Base-by-base conservation (phyloP, 768 basidiomycete species). In the Hebeloma cylindrosporum region DNA sequence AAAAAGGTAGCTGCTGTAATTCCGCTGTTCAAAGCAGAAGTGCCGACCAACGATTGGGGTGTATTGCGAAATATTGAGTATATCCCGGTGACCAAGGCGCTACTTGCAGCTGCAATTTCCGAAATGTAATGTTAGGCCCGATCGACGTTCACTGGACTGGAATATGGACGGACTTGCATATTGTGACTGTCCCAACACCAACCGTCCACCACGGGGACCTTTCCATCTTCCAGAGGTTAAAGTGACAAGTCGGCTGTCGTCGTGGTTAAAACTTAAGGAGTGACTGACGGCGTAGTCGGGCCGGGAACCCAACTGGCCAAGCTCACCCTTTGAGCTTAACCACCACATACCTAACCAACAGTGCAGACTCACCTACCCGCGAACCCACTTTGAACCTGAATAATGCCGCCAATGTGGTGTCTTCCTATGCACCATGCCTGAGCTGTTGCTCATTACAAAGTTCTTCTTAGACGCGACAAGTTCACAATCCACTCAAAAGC, bases 401-500 rank as follows among this genome's bases (percentile, higher is more conserved):
- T 30, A 11, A 69, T 69, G 68, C 60, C 66, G 28, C 66, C 68
- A 67, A 69, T 66, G 68, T 69, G 62, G 60, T 63, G 56, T 49
- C 44, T 46, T 50, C 49, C 41, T 44, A 46, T 35, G 32, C 33
- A 2, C 22, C 3, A 10, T 10, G 20, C 20, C 18, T 35, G 34
- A 27, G 40, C 35, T 46, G 27, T 28, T 40, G 18, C 40, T 53
- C 10, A 50, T 46, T 40, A 30, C 49, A 14, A 25, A 13, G n/a
- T 40, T 36, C 34, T 13, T 51, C 35, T 47, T 59, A 93, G 90
- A 65, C 86, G 87, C 53, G 88, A 93, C 71, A 89, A 88, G 61
- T 85, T 89, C 59, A 87, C 85, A 5, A 90, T 96, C 33, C 91
- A 95, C 53, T 88, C 93, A 2, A 91, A 84, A 60, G 88, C 92